phyloP scores from a whole-genome alignment of 371 early-diverging fungal species.

The Rhizopus sp. region DNA sequence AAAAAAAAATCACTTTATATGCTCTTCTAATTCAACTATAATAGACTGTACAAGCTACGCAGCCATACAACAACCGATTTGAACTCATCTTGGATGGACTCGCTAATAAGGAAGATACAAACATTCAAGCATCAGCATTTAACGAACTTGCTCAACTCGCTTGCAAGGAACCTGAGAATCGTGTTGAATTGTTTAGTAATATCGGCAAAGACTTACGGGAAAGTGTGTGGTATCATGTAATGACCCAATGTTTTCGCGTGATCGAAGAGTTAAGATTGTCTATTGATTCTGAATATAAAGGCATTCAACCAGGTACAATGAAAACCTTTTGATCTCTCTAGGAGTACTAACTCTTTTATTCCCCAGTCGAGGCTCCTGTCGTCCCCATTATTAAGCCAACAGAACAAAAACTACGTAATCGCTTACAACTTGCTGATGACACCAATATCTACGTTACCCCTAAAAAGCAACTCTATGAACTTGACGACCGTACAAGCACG shows the following conservation, averaged over 20 bases:
- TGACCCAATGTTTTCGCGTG: slow-evolving; percentile 39
- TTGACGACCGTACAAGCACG: slow-evolving; percentile 29
- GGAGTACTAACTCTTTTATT: not conserved
- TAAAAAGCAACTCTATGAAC: slow-evolving; percentile 3
- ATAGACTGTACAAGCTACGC: slow-evolving; percentile 10
- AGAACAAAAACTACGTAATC: slow-evolving; percentile 14
- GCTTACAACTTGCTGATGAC: slow-evolving; percentile 23
- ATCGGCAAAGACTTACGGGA: slow-evolving; percentile 30
- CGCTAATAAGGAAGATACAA: slow-evolving; percentile 11
- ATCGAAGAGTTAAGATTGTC: slow-evolving; percentile 30
- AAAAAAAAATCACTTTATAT: not conserved
- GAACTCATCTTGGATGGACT: slow-evolving; percentile 20
- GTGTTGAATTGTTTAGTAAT: slow-evolving; percentile 38
- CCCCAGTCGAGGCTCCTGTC: slow-evolving; percentile 19
- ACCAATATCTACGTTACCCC: slow-evolving; percentile 22
- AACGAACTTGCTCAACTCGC: slow-evolving; percentile 49
- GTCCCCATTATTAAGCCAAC: slow-evolving; percentile 14
- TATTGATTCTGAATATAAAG: slow-evolving; percentile 35
- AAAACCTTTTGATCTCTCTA: not conserved
- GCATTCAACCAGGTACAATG: slow-evolving; percentile 23
- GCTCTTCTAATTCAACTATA: slow-evolving; percentile 5
- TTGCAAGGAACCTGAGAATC: slow-evolving; percentile 30
- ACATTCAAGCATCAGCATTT: slow-evolving; percentile 39
- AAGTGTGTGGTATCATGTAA: slow-evolving; percentile 54
- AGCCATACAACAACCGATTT: slow-evolving; percentile 17